These are phyloP conservation scores for Tritrichomonas foetus DNA, from an alignment of 208 protist genomes.

Conservation along the genomic window DNA sequence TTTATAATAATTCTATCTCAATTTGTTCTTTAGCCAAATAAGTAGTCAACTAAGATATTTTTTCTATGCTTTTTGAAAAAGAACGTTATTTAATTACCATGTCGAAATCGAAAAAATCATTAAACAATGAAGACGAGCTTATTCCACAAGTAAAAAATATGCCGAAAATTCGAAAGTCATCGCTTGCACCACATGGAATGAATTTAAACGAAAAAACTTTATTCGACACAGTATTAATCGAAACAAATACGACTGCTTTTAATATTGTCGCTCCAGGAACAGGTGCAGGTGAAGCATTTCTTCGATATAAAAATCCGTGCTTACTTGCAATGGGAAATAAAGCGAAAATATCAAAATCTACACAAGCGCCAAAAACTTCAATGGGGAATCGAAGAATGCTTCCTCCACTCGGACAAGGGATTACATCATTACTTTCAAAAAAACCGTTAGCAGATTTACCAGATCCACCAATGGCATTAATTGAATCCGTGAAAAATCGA, in stretches of 20 bases:
- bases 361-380: not conserved
- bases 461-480: not conserved
- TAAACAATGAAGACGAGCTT: too few relatives aligned
- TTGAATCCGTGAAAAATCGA: not conserved
- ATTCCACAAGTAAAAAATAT: not conserved
- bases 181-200: not conserved
- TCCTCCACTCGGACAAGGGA: not conserved
- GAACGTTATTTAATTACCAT: too few relatives aligned
- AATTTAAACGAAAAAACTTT: not conserved
- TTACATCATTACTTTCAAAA: not conserved
- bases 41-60: too few relatives aligned
- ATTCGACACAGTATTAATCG: not conserved
- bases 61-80: too few relatives aligned
- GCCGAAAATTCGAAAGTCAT: not conserved
- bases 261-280: not conserved
- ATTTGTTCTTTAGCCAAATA: too few relatives aligned
- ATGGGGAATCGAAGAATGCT: not conserved
- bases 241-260: not conserved
- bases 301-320: not conserved
- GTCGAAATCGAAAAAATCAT: too few relatives aligned
- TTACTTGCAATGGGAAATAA: not conserved
- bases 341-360: not conserved
- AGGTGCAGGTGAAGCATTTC: not conserved
- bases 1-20: too few relatives aligned
- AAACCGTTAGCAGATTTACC: constrained; percentile 15